Evolutionary conservation across 2,329 filamentous ascomycete genomes (phyloP), one percentile per base, ranked within the genome.

Genomic region (Fusarium veterinarium): DNA sequence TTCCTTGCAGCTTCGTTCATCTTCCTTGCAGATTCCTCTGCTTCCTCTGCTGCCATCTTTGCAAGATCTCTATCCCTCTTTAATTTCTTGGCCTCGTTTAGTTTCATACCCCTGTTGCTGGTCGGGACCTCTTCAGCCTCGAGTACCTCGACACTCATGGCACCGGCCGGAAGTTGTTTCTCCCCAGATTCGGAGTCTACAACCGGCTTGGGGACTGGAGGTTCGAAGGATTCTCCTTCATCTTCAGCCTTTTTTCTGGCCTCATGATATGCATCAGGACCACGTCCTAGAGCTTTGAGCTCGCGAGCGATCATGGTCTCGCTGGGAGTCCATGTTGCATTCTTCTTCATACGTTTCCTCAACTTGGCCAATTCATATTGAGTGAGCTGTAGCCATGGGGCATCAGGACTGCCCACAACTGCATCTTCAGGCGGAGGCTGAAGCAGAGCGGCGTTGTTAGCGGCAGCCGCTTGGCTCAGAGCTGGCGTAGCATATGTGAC

Each of bases 341-440:
- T 96, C 86, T 96, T 96, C 87, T 96, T 96, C 93, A 96, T 96
- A 23, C 92, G 88, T 82, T 96, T 96, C 67, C 93, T 86, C 12
- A 96, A 85, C 71, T 90, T 88, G 2, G 90, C 90, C 51, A 92
- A 84, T 78, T 92, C 91, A 70, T 89, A 91, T 20, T 86, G 84
- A 11, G 90, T 92, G 41, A 92, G 84, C 74, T 90, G 89, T 30
- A 92, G 83, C 91, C 91, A 92, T 0, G 91, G 91, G 16, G 89
- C 87, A 75, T 91, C 87, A 6, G 84, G 76, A 61, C 89, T 90
- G 33, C 90, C 90, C 19, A 87, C 81, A 4, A 88, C 84, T 4
- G 88, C 89, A 69, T 91, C 86, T 33, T 88, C 86, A 0, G 90
- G 90, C 2, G 90, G 90, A 6, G 90, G 90, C 42, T 88, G 84